phyloP scores from a whole-genome alignment of 2,329 filamentous ascomycete genomes.

The Penicillium glabrum region DNA sequence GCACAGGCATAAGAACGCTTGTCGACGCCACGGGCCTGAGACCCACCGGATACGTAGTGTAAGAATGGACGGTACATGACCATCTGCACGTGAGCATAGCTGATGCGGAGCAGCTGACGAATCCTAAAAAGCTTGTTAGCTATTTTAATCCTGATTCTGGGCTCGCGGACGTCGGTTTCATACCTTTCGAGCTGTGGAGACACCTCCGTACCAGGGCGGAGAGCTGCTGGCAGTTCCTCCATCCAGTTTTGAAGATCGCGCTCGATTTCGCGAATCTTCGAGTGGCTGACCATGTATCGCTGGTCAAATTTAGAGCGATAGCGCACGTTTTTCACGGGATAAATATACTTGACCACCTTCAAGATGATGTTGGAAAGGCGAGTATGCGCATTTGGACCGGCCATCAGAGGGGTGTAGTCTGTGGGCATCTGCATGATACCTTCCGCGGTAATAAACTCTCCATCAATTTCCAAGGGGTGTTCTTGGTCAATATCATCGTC shows the following conservation, averaged over 20 bases:
- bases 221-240: conserved; percentile 67
- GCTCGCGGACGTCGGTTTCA: conserved; percentile 27
- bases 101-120: conserved; percentile 62
- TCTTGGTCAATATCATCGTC: conserved; percentile 53
- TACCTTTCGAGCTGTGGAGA: conserved; percentile 74
- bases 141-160: neutral
- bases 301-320: conserved; percentile 48
- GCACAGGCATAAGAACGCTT: conserved; percentile 66
- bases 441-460: conserved; percentile 48
- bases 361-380: conserved; percentile 57
- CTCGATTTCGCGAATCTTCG: conserved; percentile 64
- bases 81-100: conserved; percentile 65
- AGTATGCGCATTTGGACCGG: conserved; percentile 61
- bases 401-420: conserved; percentile 57
- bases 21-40: conserved; percentile 53
- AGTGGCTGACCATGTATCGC: conserved; percentile 63
- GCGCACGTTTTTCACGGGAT: conserved; percentile 58
- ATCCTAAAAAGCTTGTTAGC: conserved; percentile 26
- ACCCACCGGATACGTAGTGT: conserved; percentile 59
- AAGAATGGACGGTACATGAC: conserved; percentile 66
- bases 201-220: conserved; percentile 77
- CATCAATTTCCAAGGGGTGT: conserved; percentile 46
- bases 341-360: conserved; percentile 64
- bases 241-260: conserved; percentile 64
- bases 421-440: conserved; percentile 55